A percentile compares a stretch with the other conserved stretches of the same genome.
phyloP scores from a whole-genome alignment of 352 stramenopile species.

The Poterioochromonas sp. region DNA sequence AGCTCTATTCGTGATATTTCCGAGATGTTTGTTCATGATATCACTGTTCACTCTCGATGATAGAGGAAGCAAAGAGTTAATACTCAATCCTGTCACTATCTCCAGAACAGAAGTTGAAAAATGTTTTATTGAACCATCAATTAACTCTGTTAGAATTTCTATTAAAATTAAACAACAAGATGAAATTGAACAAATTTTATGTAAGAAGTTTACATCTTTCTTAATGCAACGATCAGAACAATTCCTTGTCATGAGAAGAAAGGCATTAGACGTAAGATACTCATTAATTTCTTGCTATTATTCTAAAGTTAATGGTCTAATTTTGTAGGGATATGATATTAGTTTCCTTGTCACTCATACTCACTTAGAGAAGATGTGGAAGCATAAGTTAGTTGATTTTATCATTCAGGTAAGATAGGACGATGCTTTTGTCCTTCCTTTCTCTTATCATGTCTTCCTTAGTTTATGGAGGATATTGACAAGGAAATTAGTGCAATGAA shows the following conservation, averaged over 20 bases:
- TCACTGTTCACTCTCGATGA: conserved; percentile 22
- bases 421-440: background rate
- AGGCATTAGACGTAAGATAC: conserved; percentile 56
- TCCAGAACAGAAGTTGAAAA: conserved; percentile 81
- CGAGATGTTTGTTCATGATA: conserved; percentile 36
- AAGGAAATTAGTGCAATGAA: conserved; percentile 95
- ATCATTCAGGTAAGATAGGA: conserved; percentile 59
- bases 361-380: conserved; percentile 87
- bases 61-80: conserved; percentile 75
- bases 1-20: conserved; percentile 37
- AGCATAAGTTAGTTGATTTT: conserved; percentile 92
- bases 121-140: conserved; percentile 81
- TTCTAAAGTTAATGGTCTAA: background rate
- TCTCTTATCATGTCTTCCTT: conserved; percentile 30
- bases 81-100: conserved; percentile 85
- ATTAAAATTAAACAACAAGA: conserved; percentile 84
- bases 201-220: conserved; percentile 87
- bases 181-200: conserved; percentile 65
- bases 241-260: conserved; percentile 85
- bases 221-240: conserved; percentile 89
- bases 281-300: background rate
- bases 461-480: conserved; percentile 95
- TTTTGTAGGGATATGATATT: conserved; percentile 76
- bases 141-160: conserved; percentile 88
- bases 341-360: conserved; percentile 86